Percentiles rank a stretch among this genome's conserved stretches.
These are phyloP conservation scores for Camellia granthamiana DNA, from an alignment of 148 eudicot genomes.

Conservation along the genomic window DNA sequence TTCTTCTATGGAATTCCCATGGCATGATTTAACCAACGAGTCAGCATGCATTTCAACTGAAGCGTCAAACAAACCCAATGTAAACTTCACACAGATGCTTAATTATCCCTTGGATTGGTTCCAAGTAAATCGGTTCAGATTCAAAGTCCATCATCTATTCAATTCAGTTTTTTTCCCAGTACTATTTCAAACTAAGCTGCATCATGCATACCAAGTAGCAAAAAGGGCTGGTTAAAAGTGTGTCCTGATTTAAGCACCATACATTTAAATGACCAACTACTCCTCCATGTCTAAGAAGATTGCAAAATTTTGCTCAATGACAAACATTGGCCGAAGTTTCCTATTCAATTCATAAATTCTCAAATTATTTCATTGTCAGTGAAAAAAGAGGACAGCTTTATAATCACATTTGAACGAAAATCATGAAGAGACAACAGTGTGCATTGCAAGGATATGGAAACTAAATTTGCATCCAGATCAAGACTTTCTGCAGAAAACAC, in stretches of 20 bases:
- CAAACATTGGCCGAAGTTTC: not conserved
- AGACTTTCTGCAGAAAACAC: not conserved
- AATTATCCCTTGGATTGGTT: not conserved
- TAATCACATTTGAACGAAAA: not conserved
- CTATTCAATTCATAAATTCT: too few relatives aligned
- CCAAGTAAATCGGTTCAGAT: not conserved
- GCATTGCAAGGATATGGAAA: not conserved
- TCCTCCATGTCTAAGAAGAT: not conserved
- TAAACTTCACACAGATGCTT: not conserved
- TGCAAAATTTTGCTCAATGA: not conserved
- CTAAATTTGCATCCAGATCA: slow-evolving; percentile 4
- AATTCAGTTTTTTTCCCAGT: not conserved
- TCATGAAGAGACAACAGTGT: not conserved
- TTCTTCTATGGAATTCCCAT: not conserved
- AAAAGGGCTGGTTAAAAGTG: not conserved
- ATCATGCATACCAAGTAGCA: not conserved
- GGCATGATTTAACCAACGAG: not conserved
- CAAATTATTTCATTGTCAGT: not conserved
- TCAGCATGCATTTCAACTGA: not conserved
- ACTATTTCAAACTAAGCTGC: not conserved
- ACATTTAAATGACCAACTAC: not conserved
- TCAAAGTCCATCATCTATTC: not conserved
- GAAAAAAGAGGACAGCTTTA: not conserved
- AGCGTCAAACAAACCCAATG: not conserved
- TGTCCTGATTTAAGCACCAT: slow-evolving; percentile 2